Evolutionary conservation across 768 basidiomycete genomes (phyloP), one percentile per base, ranked within the genome.

Genomic region (Xerocomellus dryophilus): DNA sequence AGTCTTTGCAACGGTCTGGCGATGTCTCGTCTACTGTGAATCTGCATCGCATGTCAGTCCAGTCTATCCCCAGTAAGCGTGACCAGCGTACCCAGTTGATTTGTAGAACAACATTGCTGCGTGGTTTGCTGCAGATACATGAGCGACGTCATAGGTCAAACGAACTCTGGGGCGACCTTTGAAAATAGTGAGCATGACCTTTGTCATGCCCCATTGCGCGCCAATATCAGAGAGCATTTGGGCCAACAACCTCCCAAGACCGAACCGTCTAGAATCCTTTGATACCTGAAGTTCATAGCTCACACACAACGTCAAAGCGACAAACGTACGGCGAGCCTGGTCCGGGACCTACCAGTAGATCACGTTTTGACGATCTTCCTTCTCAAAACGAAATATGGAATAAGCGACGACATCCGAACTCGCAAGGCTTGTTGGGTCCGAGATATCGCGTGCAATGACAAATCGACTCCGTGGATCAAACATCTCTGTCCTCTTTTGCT

Each of bases 261-360:
- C 88, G 25, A 65, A 66, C 5, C 85, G 73, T 54, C 76, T 79
- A 14, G 61, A 68, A 2, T 60, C 42, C 35, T 68, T 45, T 0
- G 74, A 68, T 3, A 92, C 78, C 62, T 93, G 90, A 4, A 92
- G 69, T 47, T 93, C 91, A 64, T 93, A 93, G 65, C 90, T 93
- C 53, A 27, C 39, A 10, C 11, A 8, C 25, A 12, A 31, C 40
- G 29, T 56, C 47, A 54, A 44, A 12, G 38, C 31, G 43, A 36
- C 17, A 20, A 27, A 20, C 38, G 20, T n/a, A n/a, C 21, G 1
- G 17, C 50, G 25, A 54, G 31, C 38, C 27, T 39, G 35, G 36
- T 39, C 29, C 15, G 17, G n/a, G 20, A 60, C 67, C 25, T 60
- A 90, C 90, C 89, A 92, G 65, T 93, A 93, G 4, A 90, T 46